Conservation (phyloP, 257 asterid species). For the Coffea canephora region DNA sequence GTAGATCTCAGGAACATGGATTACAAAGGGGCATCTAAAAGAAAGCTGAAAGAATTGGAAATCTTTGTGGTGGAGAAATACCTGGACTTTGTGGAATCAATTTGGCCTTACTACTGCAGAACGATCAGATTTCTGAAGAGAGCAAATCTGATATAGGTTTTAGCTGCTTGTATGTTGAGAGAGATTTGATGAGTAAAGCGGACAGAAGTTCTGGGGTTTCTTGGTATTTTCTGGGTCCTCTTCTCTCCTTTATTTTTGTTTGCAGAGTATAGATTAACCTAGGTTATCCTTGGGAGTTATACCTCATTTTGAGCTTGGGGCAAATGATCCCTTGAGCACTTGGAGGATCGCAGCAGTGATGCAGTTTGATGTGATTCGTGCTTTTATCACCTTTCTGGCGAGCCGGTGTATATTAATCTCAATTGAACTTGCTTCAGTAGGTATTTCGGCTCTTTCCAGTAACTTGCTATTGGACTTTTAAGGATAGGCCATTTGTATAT, state of each 20-base stretch:
- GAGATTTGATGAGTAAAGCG: conserved; percentile 13
- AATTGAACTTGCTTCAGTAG: neutral
- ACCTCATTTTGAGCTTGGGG: neutral
- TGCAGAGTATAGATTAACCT: no score
- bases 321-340: neutral
- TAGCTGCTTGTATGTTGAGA: conserved; percentile 9
- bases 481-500: neutral
- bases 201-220: neutral
- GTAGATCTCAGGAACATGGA: conserved; percentile 41
- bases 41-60: conserved; percentile 45
- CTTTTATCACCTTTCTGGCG: neutral
- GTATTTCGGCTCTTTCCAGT: neutral
- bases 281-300: neutral
- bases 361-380: neutral
- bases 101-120: conserved; percentile 80
- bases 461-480: neutral
- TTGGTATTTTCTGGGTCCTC: no score
- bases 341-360: neutral
- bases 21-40: conserved; percentile 37
- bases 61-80: conserved; percentile 49
- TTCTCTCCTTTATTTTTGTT: no score
- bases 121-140: conserved; percentile 71
- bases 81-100: conserved; percentile 58
- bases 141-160: conserved; percentile 58
- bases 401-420: neutral